Evolutionary conservation across 2,329 filamentous ascomycete genomes (phyloP), one percentile per base, ranked within the genome.

Genomic region (Apiospora koreana): DNA sequence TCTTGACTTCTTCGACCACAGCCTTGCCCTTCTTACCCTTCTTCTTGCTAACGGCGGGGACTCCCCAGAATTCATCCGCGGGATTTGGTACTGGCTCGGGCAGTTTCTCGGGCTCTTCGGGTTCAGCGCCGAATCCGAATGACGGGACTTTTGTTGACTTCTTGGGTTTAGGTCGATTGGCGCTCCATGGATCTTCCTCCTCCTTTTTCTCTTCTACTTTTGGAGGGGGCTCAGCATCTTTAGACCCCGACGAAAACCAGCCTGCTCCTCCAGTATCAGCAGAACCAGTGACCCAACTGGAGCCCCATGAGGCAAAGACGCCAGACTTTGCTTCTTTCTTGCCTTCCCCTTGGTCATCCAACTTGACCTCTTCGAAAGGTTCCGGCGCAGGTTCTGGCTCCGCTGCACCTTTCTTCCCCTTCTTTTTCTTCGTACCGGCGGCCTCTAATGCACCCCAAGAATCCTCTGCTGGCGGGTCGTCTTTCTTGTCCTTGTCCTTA

Each of bases 311-410:
- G 66, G 89, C 86, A 74, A 92, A 86, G 3, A 80, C 73, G 23
- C 74, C 73, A 50, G 76, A 71, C 48, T 87, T 87, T 16, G 77
- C 77, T 46, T 83, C 6, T 80, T 79, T 31, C 82, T 80, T n/a
- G 78, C 77, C 43, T 72, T 90, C 87, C n/a, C 82, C 84, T 35
- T 81, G 77, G 69, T 91, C 89, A 73, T 90, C 87, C 35, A 94
- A 80, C 75, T 89, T 92, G 73, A 94, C 89, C 38, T 93, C 91
- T 62, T 92, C 86, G 74, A 93, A 93, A 18, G 21, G 35, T 12
- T 68, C 67, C 14, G 76, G 73, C 54, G 79, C 81, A 35, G 74
- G 72, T 58, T 78, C 77, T 35, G 72, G 71, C 65, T 64, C 71
- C 14, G 72, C 69, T 54, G 72, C 69, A 58, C 79, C 76, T 79